phyloP scores from a whole-genome alignment of 208 protist genomes.

The Leishmania gerbilli region DNA sequence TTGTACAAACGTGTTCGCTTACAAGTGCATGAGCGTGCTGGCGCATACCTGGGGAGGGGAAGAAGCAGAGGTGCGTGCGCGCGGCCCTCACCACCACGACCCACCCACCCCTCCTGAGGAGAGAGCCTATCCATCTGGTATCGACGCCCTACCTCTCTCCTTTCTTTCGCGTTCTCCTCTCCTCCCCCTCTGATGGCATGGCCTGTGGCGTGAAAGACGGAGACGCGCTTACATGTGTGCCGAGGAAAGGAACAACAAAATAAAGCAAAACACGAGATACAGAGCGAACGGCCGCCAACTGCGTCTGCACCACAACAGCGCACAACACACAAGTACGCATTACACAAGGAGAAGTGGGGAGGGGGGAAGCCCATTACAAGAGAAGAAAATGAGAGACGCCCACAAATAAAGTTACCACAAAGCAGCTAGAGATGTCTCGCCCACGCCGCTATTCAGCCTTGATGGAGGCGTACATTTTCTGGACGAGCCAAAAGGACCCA shows the following conservation, averaged over 20 bases:
- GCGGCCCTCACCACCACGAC: background rate
- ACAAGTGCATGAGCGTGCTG: background rate
- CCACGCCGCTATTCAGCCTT: slow-evolving; percentile 48
- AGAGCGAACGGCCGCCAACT: background rate
- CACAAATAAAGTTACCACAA: background rate
- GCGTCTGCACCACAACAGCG: background rate
- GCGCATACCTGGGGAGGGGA: background rate
- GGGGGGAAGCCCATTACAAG: background rate
- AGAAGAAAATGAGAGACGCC: background rate
- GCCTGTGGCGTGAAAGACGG: background rate
- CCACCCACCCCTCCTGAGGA: background rate
- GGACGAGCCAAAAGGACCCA: slow-evolving; percentile 69
- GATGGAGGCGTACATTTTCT: slow-evolving; percentile 67
- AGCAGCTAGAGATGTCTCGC: background rate
- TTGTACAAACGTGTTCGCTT: background rate
- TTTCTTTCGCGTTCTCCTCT: background rate
- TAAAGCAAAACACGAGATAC: background rate
- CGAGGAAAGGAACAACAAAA: background rate
- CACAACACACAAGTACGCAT: background rate
- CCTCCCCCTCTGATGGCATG: background rate
- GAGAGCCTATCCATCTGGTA: background rate
- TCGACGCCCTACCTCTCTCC: background rate
- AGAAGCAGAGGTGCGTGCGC: too few species aligned
- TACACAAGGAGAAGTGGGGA: background rate
- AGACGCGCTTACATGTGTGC: background rate